These are phyloP conservation scores for Blumeria graminis DNA, from an alignment of 2,329 filamentous ascomycete genomes.

Conservation along the genomic window DNA sequence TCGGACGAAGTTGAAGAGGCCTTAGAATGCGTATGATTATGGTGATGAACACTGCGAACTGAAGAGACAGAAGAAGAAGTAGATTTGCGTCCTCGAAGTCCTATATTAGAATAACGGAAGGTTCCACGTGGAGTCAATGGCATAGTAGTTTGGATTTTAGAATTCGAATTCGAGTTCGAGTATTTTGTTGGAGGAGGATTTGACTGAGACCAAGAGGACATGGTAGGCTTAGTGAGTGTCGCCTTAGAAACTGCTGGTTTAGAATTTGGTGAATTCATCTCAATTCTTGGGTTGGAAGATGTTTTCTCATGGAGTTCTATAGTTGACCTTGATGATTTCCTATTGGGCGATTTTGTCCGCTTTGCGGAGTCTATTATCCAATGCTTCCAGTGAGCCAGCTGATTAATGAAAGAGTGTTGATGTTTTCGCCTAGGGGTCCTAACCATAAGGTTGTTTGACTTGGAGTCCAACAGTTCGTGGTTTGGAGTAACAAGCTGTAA, in stretches of 20 bases:
- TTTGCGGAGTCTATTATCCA: slow-evolving; percentile 48
- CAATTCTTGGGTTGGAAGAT: slow-evolving; percentile 18
- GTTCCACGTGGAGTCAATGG: slow-evolving; percentile 75
- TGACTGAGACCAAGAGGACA: slow-evolving; percentile 15
- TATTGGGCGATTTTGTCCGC: slow-evolving; percentile 30
- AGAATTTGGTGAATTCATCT: slow-evolving; percentile 27
- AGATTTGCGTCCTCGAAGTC: slow-evolving; percentile 75
- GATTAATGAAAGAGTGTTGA: slow-evolving; percentile 38
- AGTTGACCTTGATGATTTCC: slow-evolving; percentile 22
- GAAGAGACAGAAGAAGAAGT: slow-evolving; percentile 90
- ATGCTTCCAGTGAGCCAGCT: slow-evolving; percentile 42
- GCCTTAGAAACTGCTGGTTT: slow-evolving; percentile 32
- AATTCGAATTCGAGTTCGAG: slow-evolving; percentile 17
- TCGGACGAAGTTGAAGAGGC: slow-evolving; percentile 79
- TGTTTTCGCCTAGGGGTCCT: slow-evolving; percentile 25
- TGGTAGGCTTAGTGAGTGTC: slow-evolving; percentile 15
- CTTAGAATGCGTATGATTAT: slow-evolving; percentile 74
- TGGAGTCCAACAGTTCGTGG: slow-evolving; percentile 32
- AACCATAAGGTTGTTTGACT: slow-evolving; percentile 14
- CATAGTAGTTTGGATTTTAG: slow-evolving; percentile 67
- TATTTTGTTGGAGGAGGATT: slow-evolving; percentile 22
- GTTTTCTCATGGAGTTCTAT: slow-evolving; percentile 31
- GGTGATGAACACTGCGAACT: slow-evolving; percentile 72
- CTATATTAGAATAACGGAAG: slow-evolving; percentile 58
- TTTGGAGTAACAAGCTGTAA: slow-evolving; percentile 57